Base-by-base conservation (phyloP, 1,139 yeast species). In the Debaryomycetaceae sp. region DNA sequence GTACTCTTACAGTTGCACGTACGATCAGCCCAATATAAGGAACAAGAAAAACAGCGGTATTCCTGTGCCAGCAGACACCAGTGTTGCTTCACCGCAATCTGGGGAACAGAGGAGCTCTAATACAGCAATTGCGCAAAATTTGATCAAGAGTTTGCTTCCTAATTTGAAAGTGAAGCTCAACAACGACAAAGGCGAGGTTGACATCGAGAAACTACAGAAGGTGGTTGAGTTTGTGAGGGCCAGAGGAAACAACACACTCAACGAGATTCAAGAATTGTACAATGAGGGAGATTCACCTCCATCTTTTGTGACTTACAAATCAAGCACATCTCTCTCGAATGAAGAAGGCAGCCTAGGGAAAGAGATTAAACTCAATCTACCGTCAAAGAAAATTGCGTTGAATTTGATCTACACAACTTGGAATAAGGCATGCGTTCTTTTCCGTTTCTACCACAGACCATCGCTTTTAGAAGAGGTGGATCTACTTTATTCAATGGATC, bases 381-480 rank as follows among this genome's bases (percentile, higher is more conserved):
- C 97, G 0, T 79, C 91, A 1, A 81, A 86, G 54, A 84, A 83
- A 37, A 77, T 78, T 23, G 93, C 96, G 0, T 64, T 86, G 38
- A 80, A 81, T 54, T 71, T 89, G 51, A 83, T 89, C 31, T 81
- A 80, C 54, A 80, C 84, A 40, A 87, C 93, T 1, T 89, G 96
- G 95, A 80, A 83, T 52, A 84, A 85, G 56, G 93, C 95, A 0
- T 88, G 96, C 62, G 90, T 87, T 9, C 68, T 89, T 45, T 87
- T 88, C 59, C 71, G 96, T 45, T 89, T 90, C 59, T 87, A 87
- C 60, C 96, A 90, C 58, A 72, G 96, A 24, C 95, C 96, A 0
- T 83, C 93, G 3, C 79, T 89, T 63, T 81, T 61, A 64, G 82
- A 75, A 46, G 77, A 72, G 49, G 80, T 72, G 29, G 78, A 74